Base-by-base conservation (phyloP, 2,329 filamentous ascomycete species). In the Penicillium sp. region DNA sequence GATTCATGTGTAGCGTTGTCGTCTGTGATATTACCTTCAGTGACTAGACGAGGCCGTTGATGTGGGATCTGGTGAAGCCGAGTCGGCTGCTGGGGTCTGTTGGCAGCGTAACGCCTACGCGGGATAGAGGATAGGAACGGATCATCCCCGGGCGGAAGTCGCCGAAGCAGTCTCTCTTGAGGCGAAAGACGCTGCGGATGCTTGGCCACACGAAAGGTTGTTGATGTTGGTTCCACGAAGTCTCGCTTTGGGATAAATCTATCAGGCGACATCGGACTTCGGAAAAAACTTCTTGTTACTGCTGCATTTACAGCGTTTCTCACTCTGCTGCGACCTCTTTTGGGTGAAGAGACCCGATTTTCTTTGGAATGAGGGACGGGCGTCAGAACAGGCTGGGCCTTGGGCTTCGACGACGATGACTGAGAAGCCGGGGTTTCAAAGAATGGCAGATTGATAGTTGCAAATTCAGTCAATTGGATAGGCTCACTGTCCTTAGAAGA, bases 181-280 rank as follows among this genome's bases (percentile, higher is more conserved):
- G 71, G 65, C 13, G 77, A 76, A 16, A 84, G 69, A 31, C 75
- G 74, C 34, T 74, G 66, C 18, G 76, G 71, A 45, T 76, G 70
- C 63, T 81, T 85, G 61, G 77, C 80, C 31, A 84, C 62, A 56
- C 78, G 79, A 61, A 82, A 85, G 45, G 76, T 80, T 52, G 81
- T 76, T 24, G 77, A 72, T 16, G 77, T 71, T 35, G 72, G 64
- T 22, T 74, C 71, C 5, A 72, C 69, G 45, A 74, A 74, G 47
- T 76, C 74, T 46, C 80, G 75, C 50, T 66, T 66, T 32, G 82
- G 77, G 43, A 88, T 79, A 66, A 87, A 88, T 29, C 86, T 79
- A 69, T 88, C 85, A 22, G 80, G 80, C 11, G 76, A 78, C 13
- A 58, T 55, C 14, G 69, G 68, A 16, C 61, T 61, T 34, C 45